A percentile compares a stretch with the other conserved stretches of the same genome.
Evolutionary conservation across 352 stramenopile species (phyloP).

Genomic region (Aphanomyces cochlioides): DNA sequence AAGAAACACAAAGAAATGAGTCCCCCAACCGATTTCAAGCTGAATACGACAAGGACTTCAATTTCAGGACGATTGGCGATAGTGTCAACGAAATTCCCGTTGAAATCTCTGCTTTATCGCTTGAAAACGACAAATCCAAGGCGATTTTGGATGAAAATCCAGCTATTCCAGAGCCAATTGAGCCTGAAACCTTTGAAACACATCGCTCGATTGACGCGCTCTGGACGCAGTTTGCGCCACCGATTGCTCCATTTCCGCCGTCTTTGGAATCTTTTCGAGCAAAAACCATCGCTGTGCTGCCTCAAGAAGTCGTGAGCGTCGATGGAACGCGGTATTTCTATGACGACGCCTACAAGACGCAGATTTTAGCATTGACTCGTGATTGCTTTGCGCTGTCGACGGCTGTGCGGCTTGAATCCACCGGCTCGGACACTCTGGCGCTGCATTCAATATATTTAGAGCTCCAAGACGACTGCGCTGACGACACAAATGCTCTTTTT

Average conservation of each 20-base stretch:
- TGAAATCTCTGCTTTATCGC: too few relatives aligned
- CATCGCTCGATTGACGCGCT: background rate
- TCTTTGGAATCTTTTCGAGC: background rate
- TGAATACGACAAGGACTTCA: too few relatives aligned
- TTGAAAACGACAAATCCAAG: too few relatives aligned
- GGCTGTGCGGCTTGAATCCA: background rate
- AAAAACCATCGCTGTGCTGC: conserved; percentile 15
- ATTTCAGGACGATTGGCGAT: too few relatives aligned
- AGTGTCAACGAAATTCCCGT: too few relatives aligned
- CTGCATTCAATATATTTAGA: conserved; percentile 25
- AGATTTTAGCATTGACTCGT: background rate
- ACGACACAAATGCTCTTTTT: conserved; percentile 16
- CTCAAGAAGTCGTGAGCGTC: conserved; percentile 3
- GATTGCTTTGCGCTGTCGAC: background rate
- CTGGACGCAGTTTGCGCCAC: background rate
- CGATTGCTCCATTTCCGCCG: background rate
- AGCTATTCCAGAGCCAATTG: too few relatives aligned
- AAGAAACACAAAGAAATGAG: too few relatives aligned
- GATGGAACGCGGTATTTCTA: background rate
- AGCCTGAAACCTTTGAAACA: too few relatives aligned
- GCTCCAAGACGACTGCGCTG: conserved; percentile 26
- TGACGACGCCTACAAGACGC: conserved; percentile 23
- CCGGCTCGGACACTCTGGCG: background rate
- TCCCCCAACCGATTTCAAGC: too few relatives aligned
- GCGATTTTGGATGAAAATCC: too few relatives aligned